Conservation (phyloP, 352 stramenopile species). For the Phytophthora constricta region DNA sequence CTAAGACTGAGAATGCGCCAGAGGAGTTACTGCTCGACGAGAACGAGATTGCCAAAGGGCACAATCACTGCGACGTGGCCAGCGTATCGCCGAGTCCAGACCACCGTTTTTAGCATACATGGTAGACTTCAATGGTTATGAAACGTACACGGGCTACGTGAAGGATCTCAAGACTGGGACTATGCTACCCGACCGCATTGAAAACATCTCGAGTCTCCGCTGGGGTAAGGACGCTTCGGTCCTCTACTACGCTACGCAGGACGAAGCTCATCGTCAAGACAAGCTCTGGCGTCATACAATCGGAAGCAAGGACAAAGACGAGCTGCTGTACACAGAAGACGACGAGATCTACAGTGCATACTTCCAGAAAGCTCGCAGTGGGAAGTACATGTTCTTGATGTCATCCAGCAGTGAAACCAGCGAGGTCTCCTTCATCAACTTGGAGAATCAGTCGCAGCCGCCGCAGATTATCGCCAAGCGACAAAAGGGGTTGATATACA, state of each 20-base stretch:
- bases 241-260: conserved; percentile 95
- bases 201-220: conserved; percentile 88
- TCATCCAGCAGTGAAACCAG: conserved; percentile 92
- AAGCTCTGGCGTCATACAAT: conserved; percentile 94
- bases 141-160: conserved; percentile 94
- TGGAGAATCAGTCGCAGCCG: conserved; percentile 53
- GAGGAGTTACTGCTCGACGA: conserved; percentile 96
- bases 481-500: conserved; percentile 78
- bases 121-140: conserved; percentile 93
- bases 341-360: conserved; percentile 94
- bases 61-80: conserved; percentile 87
- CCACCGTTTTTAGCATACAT: conserved; percentile 93
- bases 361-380: conserved; percentile 92
- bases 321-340: conserved; percentile 94
- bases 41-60: conserved; percentile 90
- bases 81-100: conserved; percentile 85
- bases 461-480: conserved; percentile 72
- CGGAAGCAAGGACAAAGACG: conserved; percentile 69
- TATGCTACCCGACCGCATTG: conserved; percentile 75
- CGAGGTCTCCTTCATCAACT: conserved; percentile 86
- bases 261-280: conserved; percentile 93
- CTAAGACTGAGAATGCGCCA: conserved; percentile 60
- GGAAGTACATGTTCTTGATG: conserved; percentile 93
- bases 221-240: conserved; percentile 92
- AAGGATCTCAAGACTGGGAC: conserved; percentile 82